Evolutionary conservation across 768 basidiomycete genomes (phyloP).

Genomic region (Panellus pusillus): DNA sequence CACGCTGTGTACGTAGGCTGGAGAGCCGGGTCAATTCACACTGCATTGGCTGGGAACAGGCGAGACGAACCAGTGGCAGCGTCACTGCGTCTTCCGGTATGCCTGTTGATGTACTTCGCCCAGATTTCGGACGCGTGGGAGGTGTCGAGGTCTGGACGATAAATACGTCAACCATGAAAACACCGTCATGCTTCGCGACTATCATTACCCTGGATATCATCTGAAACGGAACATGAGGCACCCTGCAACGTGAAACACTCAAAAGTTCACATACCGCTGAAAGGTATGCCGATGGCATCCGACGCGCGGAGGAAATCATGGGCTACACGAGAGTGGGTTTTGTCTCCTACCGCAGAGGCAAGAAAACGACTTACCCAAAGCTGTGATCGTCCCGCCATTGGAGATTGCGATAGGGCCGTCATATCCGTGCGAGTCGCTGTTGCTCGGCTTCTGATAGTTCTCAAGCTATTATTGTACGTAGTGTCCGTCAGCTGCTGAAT

Average conservation of each 20-base stretch:
- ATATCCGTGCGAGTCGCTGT: conserved; percentile 69
- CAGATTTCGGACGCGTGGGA: conserved; percentile 67
- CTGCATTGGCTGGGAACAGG: neutral
- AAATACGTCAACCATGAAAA: neutral
- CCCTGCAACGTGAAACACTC: neutral
- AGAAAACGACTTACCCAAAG: conserved; percentile 31
- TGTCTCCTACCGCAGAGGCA: no score
- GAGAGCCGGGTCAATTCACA: neutral
- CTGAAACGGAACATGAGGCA: conserved; percentile 28
- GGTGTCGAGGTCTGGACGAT: conserved; percentile 50
- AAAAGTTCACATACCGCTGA: conserved; percentile 48
- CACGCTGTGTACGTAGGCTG: conserved; percentile 54
- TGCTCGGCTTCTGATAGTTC: conserved; percentile 74
- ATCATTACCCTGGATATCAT: conserved; percentile 57
- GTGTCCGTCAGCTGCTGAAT: neutral
- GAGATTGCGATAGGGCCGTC: conserved; percentile 74
- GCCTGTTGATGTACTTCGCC: conserved; percentile 77
- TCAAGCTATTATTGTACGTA: conserved; percentile 44
- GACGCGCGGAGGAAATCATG: conserved; percentile 70
- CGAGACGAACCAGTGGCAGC: conserved; percentile 58
- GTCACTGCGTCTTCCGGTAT: conserved; percentile 71
- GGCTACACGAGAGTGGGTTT: conserved; percentile 28
- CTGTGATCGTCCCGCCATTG: conserved; percentile 64
- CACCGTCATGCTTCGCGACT: neutral
- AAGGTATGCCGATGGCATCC: conserved; percentile 61